phyloP scores from a whole-genome alignment of 164 flowering plant genomes.

The Malania oleifera region DNA sequence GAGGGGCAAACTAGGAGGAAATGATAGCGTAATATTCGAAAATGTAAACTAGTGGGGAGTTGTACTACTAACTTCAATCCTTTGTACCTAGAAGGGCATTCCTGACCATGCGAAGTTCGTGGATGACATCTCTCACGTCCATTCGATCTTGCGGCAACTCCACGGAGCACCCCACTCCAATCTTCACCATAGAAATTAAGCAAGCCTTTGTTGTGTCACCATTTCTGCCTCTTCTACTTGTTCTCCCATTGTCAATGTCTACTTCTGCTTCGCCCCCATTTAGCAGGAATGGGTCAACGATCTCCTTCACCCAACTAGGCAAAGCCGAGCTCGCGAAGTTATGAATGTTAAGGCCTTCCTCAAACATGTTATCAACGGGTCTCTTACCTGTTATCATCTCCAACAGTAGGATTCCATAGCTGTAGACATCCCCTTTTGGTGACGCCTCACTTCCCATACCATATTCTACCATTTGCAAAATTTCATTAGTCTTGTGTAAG shows the following conservation, averaged over 20 bases:
- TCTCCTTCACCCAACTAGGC: background rate
- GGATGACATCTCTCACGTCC: constrained; percentile 12
- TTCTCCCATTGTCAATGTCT: too few species aligned
- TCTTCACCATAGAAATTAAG: background rate
- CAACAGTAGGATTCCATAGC: constrained; percentile 18
- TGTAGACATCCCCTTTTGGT: constrained; percentile 17
- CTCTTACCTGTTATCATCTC: constrained; percentile 17
- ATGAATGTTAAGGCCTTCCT: constrained; percentile 10
- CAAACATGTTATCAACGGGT: constrained; percentile 16
- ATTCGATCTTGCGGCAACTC: constrained; percentile 15
- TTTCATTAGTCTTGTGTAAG: background rate
- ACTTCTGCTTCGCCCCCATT: too few species aligned
- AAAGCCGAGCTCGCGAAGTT: constrained; percentile 3
- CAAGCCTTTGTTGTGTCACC: background rate
- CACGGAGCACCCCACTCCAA: constrained; percentile 13
- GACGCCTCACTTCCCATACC: constrained; percentile 14
- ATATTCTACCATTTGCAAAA: constrained; percentile 8
- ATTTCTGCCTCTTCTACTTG: too few species aligned
- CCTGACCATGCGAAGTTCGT: background rate
- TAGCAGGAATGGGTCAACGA: background rate
- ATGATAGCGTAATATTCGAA: too few species aligned
- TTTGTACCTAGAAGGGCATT: background rate
- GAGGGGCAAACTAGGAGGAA: too few species aligned
- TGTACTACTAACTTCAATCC: too few species aligned
- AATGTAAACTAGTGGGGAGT: too few species aligned